phyloP scores from a whole-genome alignment of 345 rosid genomes.

The Gossypium turneri region DNA sequence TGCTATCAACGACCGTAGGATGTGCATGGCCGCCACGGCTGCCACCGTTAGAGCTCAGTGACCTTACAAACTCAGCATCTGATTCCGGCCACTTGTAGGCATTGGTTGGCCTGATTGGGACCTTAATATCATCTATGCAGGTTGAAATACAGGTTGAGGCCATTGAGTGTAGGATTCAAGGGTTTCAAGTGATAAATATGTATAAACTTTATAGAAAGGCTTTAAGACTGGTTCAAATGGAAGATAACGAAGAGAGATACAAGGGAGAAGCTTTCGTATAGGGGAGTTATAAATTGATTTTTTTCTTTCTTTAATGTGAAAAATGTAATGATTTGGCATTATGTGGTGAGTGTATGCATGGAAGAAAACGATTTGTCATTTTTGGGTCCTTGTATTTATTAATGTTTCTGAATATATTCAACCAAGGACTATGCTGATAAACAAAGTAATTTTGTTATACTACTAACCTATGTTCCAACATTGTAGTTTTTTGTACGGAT shows the following conservation, averaged over 20 bases:
- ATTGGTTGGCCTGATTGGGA: slow-evolving; percentile 62
- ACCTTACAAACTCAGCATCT: slow-evolving; percentile 56
- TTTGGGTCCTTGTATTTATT: background rate
- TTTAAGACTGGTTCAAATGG: background rate
- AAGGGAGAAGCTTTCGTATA: background rate
- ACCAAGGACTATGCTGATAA: background rate
- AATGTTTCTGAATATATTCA: background rate
- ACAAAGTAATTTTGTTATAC: background rate
- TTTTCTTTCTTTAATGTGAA: background rate
- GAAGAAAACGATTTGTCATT: background rate
- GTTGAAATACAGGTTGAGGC: slow-evolving; percentile 69
- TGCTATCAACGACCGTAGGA: slow-evolving; percentile 66
- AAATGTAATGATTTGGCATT: slow-evolving; percentile 9
- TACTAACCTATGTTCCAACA: background rate
- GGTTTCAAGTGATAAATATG: background rate
- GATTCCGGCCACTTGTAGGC: slow-evolving; percentile 79
- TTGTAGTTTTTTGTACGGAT: too few relatives aligned
- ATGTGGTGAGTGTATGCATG: background rate
- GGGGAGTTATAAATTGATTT: background rate
- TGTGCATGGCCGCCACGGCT: slow-evolving; percentile 15
- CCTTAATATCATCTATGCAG: slow-evolving; percentile 67
- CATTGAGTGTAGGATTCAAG: slow-evolving; percentile 25
- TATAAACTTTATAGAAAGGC: background rate
- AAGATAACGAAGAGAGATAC: background rate
- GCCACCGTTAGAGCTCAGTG: slow-evolving; percentile 31